Conservation (phyloP, 2,329 filamentous ascomycete genomes). For the Aspergillus fumigatus region DNA sequence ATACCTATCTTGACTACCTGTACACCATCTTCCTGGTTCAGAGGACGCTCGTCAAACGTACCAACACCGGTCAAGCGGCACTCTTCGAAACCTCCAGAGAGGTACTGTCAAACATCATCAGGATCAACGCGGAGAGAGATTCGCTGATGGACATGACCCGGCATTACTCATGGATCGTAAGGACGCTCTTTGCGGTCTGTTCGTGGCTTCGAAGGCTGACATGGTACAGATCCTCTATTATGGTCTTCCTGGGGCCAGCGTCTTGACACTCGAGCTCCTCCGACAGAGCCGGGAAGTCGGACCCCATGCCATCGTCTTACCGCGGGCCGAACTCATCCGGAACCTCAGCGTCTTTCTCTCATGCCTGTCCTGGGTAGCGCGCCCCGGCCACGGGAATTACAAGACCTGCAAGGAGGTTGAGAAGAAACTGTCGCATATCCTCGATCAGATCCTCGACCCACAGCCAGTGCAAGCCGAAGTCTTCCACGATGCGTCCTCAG, state of each 20-base stretch:
- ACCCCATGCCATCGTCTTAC: conserved; percentile 21
- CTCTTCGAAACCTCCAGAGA: conserved; percentile 31
- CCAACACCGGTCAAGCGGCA: conserved; percentile 25
- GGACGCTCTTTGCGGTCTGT: not conserved
- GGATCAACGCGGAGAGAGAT: conserved; percentile 24
- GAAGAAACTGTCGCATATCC: conserved; percentile 32
- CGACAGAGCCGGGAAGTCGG: conserved; percentile 27
- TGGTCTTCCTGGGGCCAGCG: conserved; percentile 29
- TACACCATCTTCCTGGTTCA: conserved; percentile 34
- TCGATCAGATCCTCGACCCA: conserved; percentile 34
- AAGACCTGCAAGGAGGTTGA: conserved; percentile 32
- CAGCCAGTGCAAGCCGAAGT: conserved; percentile 25
- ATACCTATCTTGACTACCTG: conserved; percentile 32
- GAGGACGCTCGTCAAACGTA: conserved; percentile 29
- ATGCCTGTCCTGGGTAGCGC: conserved; percentile 29
- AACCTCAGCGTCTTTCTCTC: conserved; percentile 33
- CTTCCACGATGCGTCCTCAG: conserved; percentile 27
- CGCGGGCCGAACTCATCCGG: conserved; percentile 30
- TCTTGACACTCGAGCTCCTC: conserved; percentile 31
- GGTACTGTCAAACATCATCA: conserved; percentile 27
- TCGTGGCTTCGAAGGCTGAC: conserved; percentile 2
- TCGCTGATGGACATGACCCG: conserved; percentile 26
- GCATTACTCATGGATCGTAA: conserved; percentile 34
- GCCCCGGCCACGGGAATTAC: conserved; percentile 33
- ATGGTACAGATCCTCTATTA: conserved; percentile 26